These are phyloP conservation scores for Pleurotus citrinopileatus DNA, from an alignment of 768 basidiomycete species.

Conservation along the genomic window DNA sequence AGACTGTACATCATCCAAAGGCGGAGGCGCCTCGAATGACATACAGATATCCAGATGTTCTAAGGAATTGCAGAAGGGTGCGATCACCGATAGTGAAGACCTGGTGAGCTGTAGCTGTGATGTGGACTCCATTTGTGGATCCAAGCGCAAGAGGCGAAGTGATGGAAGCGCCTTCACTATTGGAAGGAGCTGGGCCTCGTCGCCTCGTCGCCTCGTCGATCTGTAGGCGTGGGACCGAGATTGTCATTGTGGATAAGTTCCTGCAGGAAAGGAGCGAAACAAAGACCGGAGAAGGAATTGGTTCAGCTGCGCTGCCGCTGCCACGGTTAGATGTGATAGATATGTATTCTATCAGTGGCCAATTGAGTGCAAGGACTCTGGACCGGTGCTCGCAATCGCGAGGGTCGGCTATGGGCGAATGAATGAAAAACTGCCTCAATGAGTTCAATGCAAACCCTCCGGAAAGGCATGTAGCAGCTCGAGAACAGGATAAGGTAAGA, in stretches of 20 bases:
- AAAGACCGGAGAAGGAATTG: background rate
- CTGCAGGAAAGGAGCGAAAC: background rate
- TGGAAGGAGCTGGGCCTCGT: background rate
- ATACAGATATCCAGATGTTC: background rate
- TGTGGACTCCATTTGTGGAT: background rate
- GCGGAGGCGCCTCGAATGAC: background rate
- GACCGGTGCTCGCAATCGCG: background rate
- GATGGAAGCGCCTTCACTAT: background rate
- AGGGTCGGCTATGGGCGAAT: background rate
- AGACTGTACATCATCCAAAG: background rate
- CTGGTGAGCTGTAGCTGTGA: background rate
- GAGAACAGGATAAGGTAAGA: background rate
- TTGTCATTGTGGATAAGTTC: background rate
- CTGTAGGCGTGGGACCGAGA: background rate
- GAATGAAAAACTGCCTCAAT: background rate
- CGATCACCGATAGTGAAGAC: background rate
- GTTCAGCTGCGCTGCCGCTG: background rate
- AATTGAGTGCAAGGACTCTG: background rate
- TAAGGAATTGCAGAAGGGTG: background rate
- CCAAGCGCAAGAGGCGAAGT: background rate
- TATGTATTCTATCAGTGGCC: background rate
- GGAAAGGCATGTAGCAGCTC: background rate
- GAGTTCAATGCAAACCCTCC: background rate
- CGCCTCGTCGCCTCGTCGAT: too few species aligned
- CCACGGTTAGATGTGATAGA: background rate